Conservation (phyloP, 805 yeast genomes). For the Candida ovalis region DNA sequence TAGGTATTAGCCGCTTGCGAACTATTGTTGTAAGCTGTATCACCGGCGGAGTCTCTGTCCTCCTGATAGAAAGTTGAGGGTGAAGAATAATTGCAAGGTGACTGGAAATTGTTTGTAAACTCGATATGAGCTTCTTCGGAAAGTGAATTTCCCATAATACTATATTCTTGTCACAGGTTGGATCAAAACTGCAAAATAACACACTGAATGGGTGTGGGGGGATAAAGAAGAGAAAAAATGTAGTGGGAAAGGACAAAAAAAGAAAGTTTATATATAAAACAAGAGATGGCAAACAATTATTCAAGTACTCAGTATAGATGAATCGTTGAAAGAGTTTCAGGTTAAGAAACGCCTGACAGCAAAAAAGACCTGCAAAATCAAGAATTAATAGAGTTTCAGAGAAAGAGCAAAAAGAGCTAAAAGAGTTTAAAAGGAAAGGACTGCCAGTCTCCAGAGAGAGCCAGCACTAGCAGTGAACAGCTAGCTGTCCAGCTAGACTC, state of each 20-base stretch:
- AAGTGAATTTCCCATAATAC: constrained; percentile 3
- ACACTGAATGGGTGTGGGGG: background rate
- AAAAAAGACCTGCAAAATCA: too few species aligned
- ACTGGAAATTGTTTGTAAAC: background rate
- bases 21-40: background rate
- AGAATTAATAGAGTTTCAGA: too few species aligned
- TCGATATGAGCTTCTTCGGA: constrained; percentile 4
- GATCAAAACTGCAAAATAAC: background rate
- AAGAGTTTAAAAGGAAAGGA: too few species aligned
- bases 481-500: too few species aligned
- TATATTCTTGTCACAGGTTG: background rate
- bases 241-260: background rate
- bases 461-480: too few species aligned
- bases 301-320: too few species aligned
- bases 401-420: too few species aligned
- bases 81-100: background rate
- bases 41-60: background rate
- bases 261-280: background rate
- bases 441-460: too few species aligned
- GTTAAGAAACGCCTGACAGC: too few species aligned
- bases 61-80: background rate
- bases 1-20: background rate
- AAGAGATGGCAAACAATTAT: too few species aligned
- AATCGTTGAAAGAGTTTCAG: too few species aligned
- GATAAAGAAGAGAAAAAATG: too few species aligned